phyloP scores from a whole-genome alignment of 2,329 filamentous ascomycete species.

The Sordariomycetes sp. region DNA sequence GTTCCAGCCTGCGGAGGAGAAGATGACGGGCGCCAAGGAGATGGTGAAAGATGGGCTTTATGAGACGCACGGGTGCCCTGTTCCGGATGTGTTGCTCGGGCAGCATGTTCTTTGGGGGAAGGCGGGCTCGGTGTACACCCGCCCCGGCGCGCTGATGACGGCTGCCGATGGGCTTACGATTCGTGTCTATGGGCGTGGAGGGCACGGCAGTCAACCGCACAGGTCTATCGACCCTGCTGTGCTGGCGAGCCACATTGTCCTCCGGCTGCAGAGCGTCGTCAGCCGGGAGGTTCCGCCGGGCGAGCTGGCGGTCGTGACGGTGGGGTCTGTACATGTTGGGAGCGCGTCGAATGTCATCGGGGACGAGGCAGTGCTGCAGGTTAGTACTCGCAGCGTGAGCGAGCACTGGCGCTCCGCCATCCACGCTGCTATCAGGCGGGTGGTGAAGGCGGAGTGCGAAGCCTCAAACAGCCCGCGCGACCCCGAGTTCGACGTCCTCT shows the following conservation, averaged over 20 bases:
- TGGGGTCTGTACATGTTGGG: conserved; percentile 27
- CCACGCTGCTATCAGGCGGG: conserved; percentile 19
- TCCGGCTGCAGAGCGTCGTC: conserved; percentile 18
- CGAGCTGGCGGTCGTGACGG: conserved; percentile 28
- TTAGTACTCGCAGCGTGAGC: conserved; percentile 24
- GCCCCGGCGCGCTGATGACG: conserved; percentile 12
- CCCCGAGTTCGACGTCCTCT: conserved; percentile 26
- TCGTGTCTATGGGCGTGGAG: conserved; percentile 22
- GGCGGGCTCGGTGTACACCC: conserved; percentile 17
- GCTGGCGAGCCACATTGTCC: conserved; percentile 24
- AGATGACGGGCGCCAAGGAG: conserved; percentile 39
- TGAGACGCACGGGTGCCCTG: conserved; percentile 10
- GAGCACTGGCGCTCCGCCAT: conserved; percentile 18
- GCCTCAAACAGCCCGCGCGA: conserved; percentile 28
- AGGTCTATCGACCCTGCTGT: conserved; percentile 30
- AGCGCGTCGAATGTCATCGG: conserved; percentile 29
- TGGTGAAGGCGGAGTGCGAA: conserved; percentile 37
- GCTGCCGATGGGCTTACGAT: conserved; percentile 15
- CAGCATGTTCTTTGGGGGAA: conserved; percentile 16
- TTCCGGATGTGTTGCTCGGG: conserved; percentile 22
- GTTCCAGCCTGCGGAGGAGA: conserved; percentile 58
- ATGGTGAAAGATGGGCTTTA: conserved; percentile 25
- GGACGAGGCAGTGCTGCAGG: conserved; percentile 21
- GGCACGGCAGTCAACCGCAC: conserved; percentile 27
- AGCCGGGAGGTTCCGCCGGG: conserved; percentile 15